Evolutionary conservation across 495 filamentous ascomycete species (phyloP).

Genomic region (Annulohypoxylon stygium): DNA sequence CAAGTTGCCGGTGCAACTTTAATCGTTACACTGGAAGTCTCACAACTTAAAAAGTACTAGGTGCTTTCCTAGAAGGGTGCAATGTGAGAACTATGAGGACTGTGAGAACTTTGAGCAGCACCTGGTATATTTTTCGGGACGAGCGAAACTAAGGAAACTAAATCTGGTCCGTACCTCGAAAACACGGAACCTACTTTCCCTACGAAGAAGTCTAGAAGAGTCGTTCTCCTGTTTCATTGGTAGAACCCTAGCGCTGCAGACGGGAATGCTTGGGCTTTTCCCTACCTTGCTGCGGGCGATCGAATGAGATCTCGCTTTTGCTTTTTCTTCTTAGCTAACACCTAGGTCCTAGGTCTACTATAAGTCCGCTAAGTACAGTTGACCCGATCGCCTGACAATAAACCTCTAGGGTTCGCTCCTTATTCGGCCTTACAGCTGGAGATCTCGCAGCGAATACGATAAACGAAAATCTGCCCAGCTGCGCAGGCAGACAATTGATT

Average conservation of each 20-base stretch:
- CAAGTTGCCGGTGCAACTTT: constrained; percentile 17
- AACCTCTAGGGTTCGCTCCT: neutral
- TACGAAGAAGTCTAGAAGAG: constrained; percentile 42
- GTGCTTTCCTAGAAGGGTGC: constrained; percentile 15
- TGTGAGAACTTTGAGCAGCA: constrained; percentile 5
- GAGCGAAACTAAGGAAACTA: constrained; percentile 25
- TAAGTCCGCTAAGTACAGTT: neutral
- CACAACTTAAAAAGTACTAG: constrained; percentile 25
- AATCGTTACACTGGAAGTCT: constrained; percentile 25
- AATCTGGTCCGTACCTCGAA: constrained; percentile 19
- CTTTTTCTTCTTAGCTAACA: constrained; percentile 2
- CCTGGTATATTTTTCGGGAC: constrained; percentile 19
- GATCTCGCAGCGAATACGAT: constrained; percentile 3
- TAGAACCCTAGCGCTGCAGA: constrained; percentile 14
- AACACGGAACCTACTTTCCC: constrained; percentile 34
- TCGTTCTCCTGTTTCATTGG: constrained; percentile 29
- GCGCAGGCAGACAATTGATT: neutral
- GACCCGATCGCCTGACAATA: neutral
- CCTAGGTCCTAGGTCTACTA: neutral
- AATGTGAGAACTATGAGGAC: neutral
- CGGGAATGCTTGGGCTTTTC: constrained; percentile 28
- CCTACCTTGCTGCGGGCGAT: constrained; percentile 32
- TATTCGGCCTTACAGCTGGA: neutral
- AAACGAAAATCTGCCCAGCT: neutral
- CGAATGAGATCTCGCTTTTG: constrained; percentile 38